Evolutionary conservation across 2,329 filamentous ascomycete genomes (phyloP).

Genomic region (Truncatella angustata): DNA sequence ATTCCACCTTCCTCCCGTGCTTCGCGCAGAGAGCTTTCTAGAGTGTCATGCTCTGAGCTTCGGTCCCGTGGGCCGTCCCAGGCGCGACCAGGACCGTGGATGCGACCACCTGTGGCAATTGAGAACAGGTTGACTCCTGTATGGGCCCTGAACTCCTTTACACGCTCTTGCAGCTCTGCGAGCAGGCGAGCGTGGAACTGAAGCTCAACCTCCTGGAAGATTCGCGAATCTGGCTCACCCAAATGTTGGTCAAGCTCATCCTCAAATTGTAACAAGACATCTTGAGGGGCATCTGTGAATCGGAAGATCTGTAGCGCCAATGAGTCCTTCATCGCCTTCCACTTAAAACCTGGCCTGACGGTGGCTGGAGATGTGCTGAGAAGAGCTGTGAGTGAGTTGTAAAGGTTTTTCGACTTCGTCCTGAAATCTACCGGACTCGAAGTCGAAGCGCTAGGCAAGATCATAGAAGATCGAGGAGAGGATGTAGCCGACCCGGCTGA

Average conservation of each 20-base stretch:
- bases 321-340: slow-evolving; percentile 51
- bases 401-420: slow-evolving; percentile 45
- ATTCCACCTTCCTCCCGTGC: slow-evolving; percentile 53
- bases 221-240: slow-evolving; percentile 38
- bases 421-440: slow-evolving; percentile 35
- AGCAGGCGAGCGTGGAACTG: slow-evolving; percentile 49
- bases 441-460: slow-evolving; percentile 37
- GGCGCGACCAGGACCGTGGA: slow-evolving; percentile 34
- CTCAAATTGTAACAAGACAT: slow-evolving; percentile 48
- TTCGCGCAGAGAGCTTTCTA: slow-evolving; percentile 35
- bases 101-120: slow-evolving; percentile 51
- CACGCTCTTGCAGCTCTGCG: slow-evolving; percentile 45
- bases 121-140: slow-evolving; percentile 54
- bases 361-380: slow-evolving; percentile 49
- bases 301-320: slow-evolving; percentile 59
- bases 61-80: slow-evolving; percentile 30
- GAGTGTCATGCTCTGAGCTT: slow-evolving; percentile 23
- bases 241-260: slow-evolving; percentile 46
- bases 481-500: slow-evolving; percentile 46
- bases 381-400: slow-evolving; percentile 52
- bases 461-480: slow-evolving; percentile 48
- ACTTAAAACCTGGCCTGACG: slow-evolving; percentile 42
- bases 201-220: slow-evolving; percentile 49
- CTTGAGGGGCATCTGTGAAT: slow-evolving; percentile 48
- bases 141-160: slow-evolving; percentile 51